Conservation (phyloP, 495 filamentous ascomycete genomes). For the Xanthoparmelia taractica region DNA sequence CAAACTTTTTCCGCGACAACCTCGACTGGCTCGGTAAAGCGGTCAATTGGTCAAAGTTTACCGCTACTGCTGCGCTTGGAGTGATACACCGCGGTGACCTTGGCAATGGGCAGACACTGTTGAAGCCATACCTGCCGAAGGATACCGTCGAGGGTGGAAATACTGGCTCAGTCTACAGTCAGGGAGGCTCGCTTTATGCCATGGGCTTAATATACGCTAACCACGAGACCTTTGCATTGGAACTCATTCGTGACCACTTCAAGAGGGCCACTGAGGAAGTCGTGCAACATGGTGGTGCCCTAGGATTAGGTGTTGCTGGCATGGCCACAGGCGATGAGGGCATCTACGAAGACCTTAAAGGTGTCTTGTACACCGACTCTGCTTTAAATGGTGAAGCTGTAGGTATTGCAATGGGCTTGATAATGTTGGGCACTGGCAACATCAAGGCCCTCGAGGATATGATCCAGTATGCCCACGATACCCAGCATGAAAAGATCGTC, state of each 20-base stretch:
- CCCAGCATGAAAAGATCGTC: slow-evolving; percentile 97
- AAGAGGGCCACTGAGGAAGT: slow-evolving; percentile 83
- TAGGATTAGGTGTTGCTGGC: slow-evolving; percentile 91
- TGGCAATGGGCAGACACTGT: slow-evolving; percentile 80
- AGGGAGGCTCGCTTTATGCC: slow-evolving; percentile 91
- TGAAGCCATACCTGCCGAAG: slow-evolving; percentile 89
- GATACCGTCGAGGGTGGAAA: slow-evolving; percentile 52
- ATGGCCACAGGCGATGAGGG: slow-evolving; percentile 91
- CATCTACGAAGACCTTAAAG: slow-evolving; percentile 86
- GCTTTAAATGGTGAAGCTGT: slow-evolving; percentile 96
- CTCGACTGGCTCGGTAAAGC: slow-evolving; percentile 98
- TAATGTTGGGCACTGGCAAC: slow-evolving; percentile 95
- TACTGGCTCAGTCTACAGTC: slow-evolving; percentile 82
- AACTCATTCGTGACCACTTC: slow-evolving; percentile 83
- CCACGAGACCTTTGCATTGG: slow-evolving; percentile 85
- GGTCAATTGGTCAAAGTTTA: slow-evolving; percentile 99
- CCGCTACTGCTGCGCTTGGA: slow-evolving; percentile 90
- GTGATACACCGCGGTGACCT: slow-evolving; percentile 95
- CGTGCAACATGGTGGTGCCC: slow-evolving; percentile 90
- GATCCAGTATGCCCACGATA: slow-evolving; percentile 96
- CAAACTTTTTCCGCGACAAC: slow-evolving; percentile 96
- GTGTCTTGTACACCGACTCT: slow-evolving; percentile 81
- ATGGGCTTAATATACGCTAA: slow-evolving; percentile 97
- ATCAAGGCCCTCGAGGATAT: slow-evolving; percentile 85
- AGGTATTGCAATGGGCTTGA: slow-evolving; percentile 87